A percentile compares a stretch with the other conserved stretches of the same genome.
phyloP scores from a whole-genome alignment of 192 early-diverging fungal species.

The Coemansia sp. region DNA sequence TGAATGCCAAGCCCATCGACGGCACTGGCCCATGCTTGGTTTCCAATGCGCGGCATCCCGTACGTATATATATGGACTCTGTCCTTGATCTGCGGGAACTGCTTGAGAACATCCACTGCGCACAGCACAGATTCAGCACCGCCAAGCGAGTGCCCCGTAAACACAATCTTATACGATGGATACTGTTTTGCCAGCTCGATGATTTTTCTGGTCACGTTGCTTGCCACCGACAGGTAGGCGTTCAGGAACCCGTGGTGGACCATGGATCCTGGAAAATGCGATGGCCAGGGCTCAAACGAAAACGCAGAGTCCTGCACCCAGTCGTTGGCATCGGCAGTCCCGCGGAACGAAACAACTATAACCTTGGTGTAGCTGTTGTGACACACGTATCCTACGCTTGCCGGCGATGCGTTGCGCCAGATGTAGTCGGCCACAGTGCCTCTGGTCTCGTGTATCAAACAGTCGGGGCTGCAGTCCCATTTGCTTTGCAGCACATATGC shows the following conservation, averaged over 20 bases:
- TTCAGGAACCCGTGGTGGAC: constrained; percentile 52
- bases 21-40: constrained; percentile 39
- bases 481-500: constrained; percentile 24
- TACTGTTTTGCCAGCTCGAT: constrained; percentile 17
- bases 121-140: constrained; percentile 49
- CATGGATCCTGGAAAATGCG: constrained; percentile 42
- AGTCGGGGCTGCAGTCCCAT: constrained; percentile 38
- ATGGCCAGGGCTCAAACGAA: constrained; percentile 48
- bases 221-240: constrained; percentile 41
- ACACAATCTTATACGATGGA: constrained; percentile 45
- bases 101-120: constrained; percentile 32
- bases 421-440: constrained; percentile 42
- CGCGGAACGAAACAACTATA: constrained; percentile 43
- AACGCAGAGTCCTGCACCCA: constrained; percentile 53
- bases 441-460: constrained; percentile 22
- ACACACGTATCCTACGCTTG: constrained; percentile 42
- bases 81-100: constrained; percentile 24
- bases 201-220: constrained; percentile 18
- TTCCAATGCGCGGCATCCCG: constrained; percentile 51
- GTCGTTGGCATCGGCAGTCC: constrained; percentile 35
- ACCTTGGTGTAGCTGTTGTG: constrained; percentile 33
- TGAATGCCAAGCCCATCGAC: constrained; percentile 29
- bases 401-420: constrained; percentile 38
- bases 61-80: constrained; percentile 50
- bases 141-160: constrained; percentile 56